Conservation (phyloP, 2,329 filamentous ascomycete genomes). For the Nothophoma quercina region DNA sequence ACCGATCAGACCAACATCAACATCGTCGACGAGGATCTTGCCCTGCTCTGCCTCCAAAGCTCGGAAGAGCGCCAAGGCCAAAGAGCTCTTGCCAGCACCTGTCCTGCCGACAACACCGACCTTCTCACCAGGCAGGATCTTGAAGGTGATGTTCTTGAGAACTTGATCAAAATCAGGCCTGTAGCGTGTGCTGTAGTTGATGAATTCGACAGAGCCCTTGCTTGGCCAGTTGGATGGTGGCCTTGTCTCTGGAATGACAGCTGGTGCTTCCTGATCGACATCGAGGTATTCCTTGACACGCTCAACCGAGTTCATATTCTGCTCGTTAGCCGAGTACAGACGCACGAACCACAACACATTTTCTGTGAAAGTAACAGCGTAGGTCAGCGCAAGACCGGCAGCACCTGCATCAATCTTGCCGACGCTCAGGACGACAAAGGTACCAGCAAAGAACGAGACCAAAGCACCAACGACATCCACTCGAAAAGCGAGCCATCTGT, state of each 20-base stretch:
- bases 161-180: conserved; percentile 87
- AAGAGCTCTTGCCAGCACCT: conserved; percentile 93
- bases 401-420: conserved; percentile 87
- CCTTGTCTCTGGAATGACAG: conserved; percentile 78
- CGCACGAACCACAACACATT: conserved; percentile 97
- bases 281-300: conserved; percentile 97
- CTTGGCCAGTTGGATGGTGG: conserved; percentile 85
- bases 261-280: conserved; percentile 88
- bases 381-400: conserved; percentile 91
- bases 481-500: conserved; percentile 93
- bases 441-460: conserved; percentile 91
- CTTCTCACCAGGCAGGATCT: conserved; percentile 85
- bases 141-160: conserved; percentile 82
- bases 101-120: conserved; percentile 96
- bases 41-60: conserved; percentile 90
- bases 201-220: conserved; percentile 85
- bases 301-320: conserved; percentile 99
- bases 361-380: conserved; percentile 95
- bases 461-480: conserved; percentile 90
- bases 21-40: conserved; percentile 85
- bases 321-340: conserved; percentile 92
- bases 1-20: conserved; percentile 91
- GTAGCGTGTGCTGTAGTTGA: conserved; percentile 88
- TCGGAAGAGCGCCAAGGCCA: conserved; percentile 91
- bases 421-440: conserved; percentile 85